Conservation (phyloP, 78 protist genomes). For the Guillardia theta region DNA sequence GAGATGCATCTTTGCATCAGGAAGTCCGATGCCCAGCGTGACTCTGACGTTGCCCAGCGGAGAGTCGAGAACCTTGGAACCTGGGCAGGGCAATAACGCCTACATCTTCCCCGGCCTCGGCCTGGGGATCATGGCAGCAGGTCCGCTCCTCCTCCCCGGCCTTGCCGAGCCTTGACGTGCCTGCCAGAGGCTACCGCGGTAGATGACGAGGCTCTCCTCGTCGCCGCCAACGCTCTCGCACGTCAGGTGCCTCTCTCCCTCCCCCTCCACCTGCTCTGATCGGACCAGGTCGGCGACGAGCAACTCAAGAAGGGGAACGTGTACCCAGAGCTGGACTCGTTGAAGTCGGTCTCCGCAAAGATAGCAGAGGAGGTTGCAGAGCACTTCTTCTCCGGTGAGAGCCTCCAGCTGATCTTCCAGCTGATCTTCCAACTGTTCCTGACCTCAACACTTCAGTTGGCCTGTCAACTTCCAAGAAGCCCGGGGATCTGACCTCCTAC, state of each 20-base stretch:
- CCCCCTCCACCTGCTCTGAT: not conserved
- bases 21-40: conserved; percentile 28
- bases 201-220: not conserved
- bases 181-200: not conserved
- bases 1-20: conserved; percentile 35
- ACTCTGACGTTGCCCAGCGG: too few relatives aligned
- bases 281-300: not conserved
- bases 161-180: not conserved
- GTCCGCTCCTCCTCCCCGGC: too few relatives aligned
- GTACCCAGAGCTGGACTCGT: not conserved
- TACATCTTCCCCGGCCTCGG: conserved; percentile 55
- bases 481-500: too few relatives aligned
- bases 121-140: conserved; percentile 44
- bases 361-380: not conserved
- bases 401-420: too few relatives aligned
- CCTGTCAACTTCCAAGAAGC: too few relatives aligned
- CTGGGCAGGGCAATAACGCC: conserved; percentile 48
- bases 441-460: too few relatives aligned
- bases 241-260: not conserved
- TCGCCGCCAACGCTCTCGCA: not conserved
- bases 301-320: not conserved
- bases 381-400: too few relatives aligned
- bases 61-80: not conserved
- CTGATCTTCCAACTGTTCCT: too few relatives aligned
- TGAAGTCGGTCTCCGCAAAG: not conserved